Evolutionary conservation across 106 monocot species (phyloP), one percentile per base, ranked within the genome.

Genomic region (Allium fistulosum): DNA sequence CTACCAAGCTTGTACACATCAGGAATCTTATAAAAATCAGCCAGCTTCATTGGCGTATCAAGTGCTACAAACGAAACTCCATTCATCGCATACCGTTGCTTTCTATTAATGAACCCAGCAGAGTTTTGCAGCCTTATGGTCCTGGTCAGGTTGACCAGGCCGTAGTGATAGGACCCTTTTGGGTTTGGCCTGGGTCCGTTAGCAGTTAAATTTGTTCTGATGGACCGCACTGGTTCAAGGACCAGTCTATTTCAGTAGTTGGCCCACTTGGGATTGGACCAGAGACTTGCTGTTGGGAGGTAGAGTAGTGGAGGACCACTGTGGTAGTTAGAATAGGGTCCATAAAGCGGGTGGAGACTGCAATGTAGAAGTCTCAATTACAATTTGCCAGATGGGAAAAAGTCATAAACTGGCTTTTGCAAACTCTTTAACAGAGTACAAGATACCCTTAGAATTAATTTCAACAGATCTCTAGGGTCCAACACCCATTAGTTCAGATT

Each of bases 151-250:
- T 82, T 88, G 68, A 92, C 76, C 60, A 78, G 63, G 15, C 92
- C 92, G 56, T 92, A 92, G 69, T 88, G 92, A 78, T 92, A 92
- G 4, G 92, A 88, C 1, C 92, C 92, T 63, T 92, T 87, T 6
- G 92, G 92, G 64, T 92, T 92, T 11, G 92, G 92, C 71, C 92
- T 75, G 10, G 92, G 92, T 15, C 92, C 92, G 27, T 87, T 92
- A 9, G 92, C 92, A 11, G 92, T 83, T n/a, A 92, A 71, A 48
- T 92, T 92, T n/a, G 68, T 68, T 9, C 76, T 48, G 53, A 94
- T 77, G 2, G 90, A 83, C 13, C 78, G 94, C 94, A n/a, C 61
- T 94, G 90, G 68, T 83, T 81, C 48, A 88, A 74, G 46, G 94
- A 94, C 85, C 84, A 94, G 53, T 74, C 80, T 16, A 91, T 74